Conservation (phyloP, 1,284 basidiomycete genomes). For the Schizophyllum commune region DNA sequence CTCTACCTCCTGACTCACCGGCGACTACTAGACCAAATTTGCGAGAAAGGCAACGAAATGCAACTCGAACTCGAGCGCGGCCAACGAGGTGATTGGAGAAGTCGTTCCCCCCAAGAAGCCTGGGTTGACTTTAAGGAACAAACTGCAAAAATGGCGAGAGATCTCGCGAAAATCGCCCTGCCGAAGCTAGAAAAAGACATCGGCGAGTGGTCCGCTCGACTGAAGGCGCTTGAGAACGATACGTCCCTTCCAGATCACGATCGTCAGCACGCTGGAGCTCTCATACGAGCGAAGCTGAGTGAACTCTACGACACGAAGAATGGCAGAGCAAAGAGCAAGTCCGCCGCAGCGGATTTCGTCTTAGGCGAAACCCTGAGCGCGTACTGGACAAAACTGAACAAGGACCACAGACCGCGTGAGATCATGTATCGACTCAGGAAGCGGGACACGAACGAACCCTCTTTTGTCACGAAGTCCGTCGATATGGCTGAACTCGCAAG, state of each 20-base stretch:
- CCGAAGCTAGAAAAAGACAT: background rate
- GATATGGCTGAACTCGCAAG: conserved; percentile 13
- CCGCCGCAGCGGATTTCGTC: too few species aligned
- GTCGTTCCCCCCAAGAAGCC: background rate
- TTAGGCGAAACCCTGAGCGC: background rate
- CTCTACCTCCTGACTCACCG: conserved; percentile 4
- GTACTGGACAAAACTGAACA: conserved; percentile 11
- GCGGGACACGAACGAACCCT: background rate
- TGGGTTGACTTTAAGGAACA: background rate
- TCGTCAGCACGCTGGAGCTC: too few species aligned
- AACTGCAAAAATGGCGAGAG: background rate
- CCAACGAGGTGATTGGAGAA: background rate
- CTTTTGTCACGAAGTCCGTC: conserved; percentile 4
- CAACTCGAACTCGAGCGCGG: too few species aligned
- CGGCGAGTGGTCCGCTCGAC: background rate
- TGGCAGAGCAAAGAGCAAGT: too few species aligned
- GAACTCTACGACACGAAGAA: too few species aligned
- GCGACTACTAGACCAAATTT: background rate
- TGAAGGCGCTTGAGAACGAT: too few species aligned
- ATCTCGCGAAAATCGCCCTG: background rate
- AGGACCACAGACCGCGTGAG: conserved; percentile 7
- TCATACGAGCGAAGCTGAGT: too few species aligned
- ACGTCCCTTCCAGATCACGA: too few species aligned
- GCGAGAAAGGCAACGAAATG: too few species aligned
- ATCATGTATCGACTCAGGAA: conserved; percentile 1